phyloP scores from a whole-genome alignment of 2,329 filamentous ascomycete species.

The Alternaria viburni region DNA sequence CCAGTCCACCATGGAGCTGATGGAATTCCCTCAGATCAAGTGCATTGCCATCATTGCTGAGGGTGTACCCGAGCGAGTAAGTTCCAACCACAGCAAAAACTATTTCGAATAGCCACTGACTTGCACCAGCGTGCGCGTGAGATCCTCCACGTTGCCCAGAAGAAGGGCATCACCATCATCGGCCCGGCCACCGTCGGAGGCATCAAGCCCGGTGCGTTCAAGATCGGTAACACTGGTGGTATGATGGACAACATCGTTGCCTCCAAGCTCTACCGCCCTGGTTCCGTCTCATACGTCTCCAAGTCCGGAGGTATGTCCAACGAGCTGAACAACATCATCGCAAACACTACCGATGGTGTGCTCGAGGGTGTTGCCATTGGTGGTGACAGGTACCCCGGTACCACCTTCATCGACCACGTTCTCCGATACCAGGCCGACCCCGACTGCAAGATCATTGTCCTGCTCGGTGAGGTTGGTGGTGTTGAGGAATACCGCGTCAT shows the following conservation, averaged over 20 bases:
- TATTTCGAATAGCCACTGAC: slow-evolving; percentile 13
- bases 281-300: slow-evolving; percentile 98
- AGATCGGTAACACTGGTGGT: slow-evolving; percentile 99
- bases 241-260: slow-evolving; percentile 99
- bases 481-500: slow-evolving; percentile 99
- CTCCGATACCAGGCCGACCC: slow-evolving; percentile 96
- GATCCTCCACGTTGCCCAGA: slow-evolving; percentile 93
- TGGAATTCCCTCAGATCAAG: slow-evolving; percentile 96
- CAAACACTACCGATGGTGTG: slow-evolving; percentile 95
- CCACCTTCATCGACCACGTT: slow-evolving; percentile 98
- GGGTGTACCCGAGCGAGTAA: slow-evolving; percentile 95
- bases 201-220: slow-evolving; percentile 99
- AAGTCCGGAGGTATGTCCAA: slow-evolving; percentile 99
- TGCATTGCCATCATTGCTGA: slow-evolving; percentile 99
- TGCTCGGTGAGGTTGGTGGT: slow-evolving; percentile 98
- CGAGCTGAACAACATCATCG: slow-evolving; percentile 99
- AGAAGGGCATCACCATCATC: slow-evolving; percentile 99
- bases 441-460: slow-evolving; percentile 94
- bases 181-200: slow-evolving; percentile 97
- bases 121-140: slow-evolving; percentile 82
- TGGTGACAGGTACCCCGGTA: slow-evolving; percentile 98
- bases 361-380: slow-evolving; percentile 99
- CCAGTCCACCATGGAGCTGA: slow-evolving; percentile 97
- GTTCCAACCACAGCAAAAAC: slow-evolving; percentile 42
- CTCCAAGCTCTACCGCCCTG: slow-evolving; percentile 99